Percentiles rank a stretch among this genome's conserved stretches.
Conservation (phyloP, 208 protist species). For the Leishmania aethiopica region DNA sequence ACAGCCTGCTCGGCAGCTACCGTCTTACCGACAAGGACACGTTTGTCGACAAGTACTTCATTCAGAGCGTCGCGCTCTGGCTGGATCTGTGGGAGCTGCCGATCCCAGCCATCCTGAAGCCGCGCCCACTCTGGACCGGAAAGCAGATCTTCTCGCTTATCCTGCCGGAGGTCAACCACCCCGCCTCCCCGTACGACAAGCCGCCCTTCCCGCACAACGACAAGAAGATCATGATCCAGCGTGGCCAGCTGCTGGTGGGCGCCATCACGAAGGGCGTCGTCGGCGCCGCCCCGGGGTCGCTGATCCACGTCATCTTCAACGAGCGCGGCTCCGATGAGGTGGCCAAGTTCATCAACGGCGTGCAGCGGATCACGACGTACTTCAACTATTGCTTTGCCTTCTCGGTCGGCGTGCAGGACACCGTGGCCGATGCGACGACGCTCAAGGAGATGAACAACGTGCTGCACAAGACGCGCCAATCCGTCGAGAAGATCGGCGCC, state of each 20-base stretch:
- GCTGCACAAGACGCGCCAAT: slow-evolving; percentile 83
- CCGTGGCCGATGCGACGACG: slow-evolving; percentile 95
- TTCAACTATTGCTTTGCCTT: slow-evolving; percentile 97
- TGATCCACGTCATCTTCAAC: slow-evolving; percentile 98
- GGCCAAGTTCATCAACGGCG: slow-evolving; percentile 89
- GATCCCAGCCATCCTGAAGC: slow-evolving; percentile 98
- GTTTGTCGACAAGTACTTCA: slow-evolving; percentile 96
- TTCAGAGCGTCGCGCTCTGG: slow-evolving; percentile 99
- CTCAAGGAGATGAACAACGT: slow-evolving; percentile 92
- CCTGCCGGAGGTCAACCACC: slow-evolving; percentile 95
- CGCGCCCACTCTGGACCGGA: slow-evolving; percentile 98
- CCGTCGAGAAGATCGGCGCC: slow-evolving; percentile 93
- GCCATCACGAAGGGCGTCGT: slow-evolving; percentile 93
- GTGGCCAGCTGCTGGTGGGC: slow-evolving; percentile 93
- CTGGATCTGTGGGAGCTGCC: slow-evolving; percentile 96
- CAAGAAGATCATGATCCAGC: slow-evolving; percentile 88
- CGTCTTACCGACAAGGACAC: slow-evolving; percentile 96
- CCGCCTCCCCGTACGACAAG: slow-evolving; percentile 52
- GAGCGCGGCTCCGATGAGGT: slow-evolving; percentile 96
- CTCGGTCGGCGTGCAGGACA: slow-evolving; percentile 98
- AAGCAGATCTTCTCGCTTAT: slow-evolving; percentile 99
- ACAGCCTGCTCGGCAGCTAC: slow-evolving; percentile 96
- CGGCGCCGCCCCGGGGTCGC: slow-evolving; percentile 79
- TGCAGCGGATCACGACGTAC: slow-evolving; percentile 97
- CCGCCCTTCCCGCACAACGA: slow-evolving; percentile 87